Evolutionary conservation across 2,329 filamentous ascomycete species (phyloP).

Genomic region (Fusarium albidum): DNA sequence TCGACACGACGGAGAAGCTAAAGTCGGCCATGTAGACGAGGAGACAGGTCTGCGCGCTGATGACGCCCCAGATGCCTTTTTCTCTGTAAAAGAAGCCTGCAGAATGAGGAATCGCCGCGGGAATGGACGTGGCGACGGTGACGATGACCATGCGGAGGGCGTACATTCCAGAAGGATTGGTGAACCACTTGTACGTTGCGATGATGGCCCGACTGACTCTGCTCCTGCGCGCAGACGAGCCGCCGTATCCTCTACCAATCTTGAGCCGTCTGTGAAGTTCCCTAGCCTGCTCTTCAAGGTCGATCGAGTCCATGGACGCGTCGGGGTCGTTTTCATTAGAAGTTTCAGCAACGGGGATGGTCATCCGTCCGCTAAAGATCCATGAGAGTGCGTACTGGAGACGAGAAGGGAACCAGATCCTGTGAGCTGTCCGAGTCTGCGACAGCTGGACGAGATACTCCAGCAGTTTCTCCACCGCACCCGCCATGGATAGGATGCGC

Average conservation of each 20-base stretch:
- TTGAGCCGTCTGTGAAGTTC: slow-evolving; percentile 48
- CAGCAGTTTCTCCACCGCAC: slow-evolving; percentile 46
- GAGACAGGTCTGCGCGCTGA: slow-evolving; percentile 58
- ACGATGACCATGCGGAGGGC: slow-evolving; percentile 57
- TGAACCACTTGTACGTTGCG: slow-evolving; percentile 50
- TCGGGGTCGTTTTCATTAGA: slow-evolving; percentile 27
- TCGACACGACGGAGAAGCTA: slow-evolving; percentile 52
- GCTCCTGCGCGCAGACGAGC: slow-evolving; percentile 22
- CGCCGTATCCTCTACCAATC: slow-evolving; percentile 42
- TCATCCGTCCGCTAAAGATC: slow-evolving; percentile 40
- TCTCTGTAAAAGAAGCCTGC: slow-evolving; percentile 61
- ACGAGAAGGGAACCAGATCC: slow-evolving; percentile 53
- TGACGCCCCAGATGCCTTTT: slow-evolving; percentile 60
- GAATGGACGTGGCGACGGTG: slow-evolving; percentile 53
- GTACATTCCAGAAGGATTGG: slow-evolving; percentile 53
- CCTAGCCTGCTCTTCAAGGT: slow-evolving; percentile 43
- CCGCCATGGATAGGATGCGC: slow-evolving; percentile 43
- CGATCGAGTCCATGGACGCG: slow-evolving; percentile 35
- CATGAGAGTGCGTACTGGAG: slow-evolving; percentile 51
- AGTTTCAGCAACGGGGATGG: slow-evolving; percentile 30
- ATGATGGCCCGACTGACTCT: slow-evolving; percentile 38
- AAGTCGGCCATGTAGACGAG: slow-evolving; percentile 61
- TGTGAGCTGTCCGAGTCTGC: slow-evolving; percentile 43
- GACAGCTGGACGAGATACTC: slow-evolving; percentile 48
- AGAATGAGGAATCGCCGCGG: slow-evolving; percentile 50